Evolutionary conservation across 192 early-diverging fungal genomes (phyloP).

Genomic region (Piromyces finnis): DNA sequence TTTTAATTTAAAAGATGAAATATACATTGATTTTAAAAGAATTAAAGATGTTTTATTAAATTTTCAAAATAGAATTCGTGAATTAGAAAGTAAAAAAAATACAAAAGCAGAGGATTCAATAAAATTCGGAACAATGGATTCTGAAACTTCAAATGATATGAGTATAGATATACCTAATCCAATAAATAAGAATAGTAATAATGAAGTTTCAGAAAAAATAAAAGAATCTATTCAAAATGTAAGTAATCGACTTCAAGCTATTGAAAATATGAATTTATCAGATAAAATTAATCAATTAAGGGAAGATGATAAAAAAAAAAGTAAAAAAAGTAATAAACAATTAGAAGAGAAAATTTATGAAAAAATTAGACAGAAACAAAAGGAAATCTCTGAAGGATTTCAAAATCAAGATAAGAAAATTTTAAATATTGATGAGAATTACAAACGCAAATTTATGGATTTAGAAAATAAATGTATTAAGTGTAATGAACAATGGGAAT

Average conservation of each 20-base stretch:
- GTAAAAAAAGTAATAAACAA: not conserved
- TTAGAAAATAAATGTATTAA: not conserved
- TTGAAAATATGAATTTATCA: not conserved
- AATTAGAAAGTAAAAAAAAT: not conserved
- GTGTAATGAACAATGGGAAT: not conserved
- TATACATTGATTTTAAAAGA: not conserved
- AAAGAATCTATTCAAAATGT: not conserved
- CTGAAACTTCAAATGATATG: too few species aligned
- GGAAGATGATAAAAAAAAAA: not conserved
- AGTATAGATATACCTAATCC: too few species aligned
- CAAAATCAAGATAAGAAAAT: not conserved
- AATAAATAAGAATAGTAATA: not conserved
- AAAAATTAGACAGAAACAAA: not conserved
- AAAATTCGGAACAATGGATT: too few species aligned
- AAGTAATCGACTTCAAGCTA: not conserved
- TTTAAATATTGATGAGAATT: not conserved
- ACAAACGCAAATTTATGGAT: not conserved
- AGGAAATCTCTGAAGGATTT: not conserved
- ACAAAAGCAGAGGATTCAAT: not conserved
- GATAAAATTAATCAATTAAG: not conserved
- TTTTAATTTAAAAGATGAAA: not conserved
- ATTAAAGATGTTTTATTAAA: not conserved
- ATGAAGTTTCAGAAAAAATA: not conserved
- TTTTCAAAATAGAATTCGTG: not conserved
- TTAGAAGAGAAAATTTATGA: not conserved